Conservation (phyloP, 2,329 filamentous ascomycete species). For the Diaporthe sp. region DNA sequence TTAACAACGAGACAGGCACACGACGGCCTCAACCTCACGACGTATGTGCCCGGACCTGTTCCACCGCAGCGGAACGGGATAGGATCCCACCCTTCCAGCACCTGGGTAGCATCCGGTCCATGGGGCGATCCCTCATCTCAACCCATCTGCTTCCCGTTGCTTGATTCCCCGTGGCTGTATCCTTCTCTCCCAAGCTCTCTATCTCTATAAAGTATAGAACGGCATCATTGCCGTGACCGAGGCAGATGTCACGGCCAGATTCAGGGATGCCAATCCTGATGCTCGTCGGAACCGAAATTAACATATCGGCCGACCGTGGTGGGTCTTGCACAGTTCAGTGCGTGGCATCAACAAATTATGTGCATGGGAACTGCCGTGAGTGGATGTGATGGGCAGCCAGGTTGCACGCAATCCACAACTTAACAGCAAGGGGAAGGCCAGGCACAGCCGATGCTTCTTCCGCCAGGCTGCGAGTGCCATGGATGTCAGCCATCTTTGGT, state of each 20-base stretch:
- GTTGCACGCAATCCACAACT: constrained; percentile 24
- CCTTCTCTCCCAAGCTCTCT: background rate
- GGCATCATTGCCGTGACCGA: background rate
- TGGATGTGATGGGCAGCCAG: constrained; percentile 26
- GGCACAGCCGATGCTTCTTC: background rate
- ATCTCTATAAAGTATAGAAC: background rate
- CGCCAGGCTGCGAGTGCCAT: background rate
- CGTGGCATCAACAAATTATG: constrained; percentile 34
- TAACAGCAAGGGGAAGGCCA: background rate
- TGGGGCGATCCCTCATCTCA: background rate
- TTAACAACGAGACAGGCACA: background rate
- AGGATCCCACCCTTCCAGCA: background rate
- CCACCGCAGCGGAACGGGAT: constrained; percentile 9
- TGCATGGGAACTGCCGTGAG: constrained; percentile 37
- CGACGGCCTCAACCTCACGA: background rate
- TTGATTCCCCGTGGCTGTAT: background rate
- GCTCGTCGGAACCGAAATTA: constrained; percentile 32
- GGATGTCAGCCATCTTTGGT: background rate
- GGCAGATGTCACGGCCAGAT: constrained; percentile 2
- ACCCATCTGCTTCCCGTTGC: constrained; percentile 3
- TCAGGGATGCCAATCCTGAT: constrained; percentile 26
- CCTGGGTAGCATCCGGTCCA: background rate
- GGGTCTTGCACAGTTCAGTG: constrained; percentile 4
- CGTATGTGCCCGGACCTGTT: background rate
- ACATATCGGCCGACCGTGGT: constrained; percentile 34